These are phyloP conservation scores for Sclerospora graminicola DNA, from an alignment of 352 stramenopile genomes.

Conservation along the genomic window DNA sequence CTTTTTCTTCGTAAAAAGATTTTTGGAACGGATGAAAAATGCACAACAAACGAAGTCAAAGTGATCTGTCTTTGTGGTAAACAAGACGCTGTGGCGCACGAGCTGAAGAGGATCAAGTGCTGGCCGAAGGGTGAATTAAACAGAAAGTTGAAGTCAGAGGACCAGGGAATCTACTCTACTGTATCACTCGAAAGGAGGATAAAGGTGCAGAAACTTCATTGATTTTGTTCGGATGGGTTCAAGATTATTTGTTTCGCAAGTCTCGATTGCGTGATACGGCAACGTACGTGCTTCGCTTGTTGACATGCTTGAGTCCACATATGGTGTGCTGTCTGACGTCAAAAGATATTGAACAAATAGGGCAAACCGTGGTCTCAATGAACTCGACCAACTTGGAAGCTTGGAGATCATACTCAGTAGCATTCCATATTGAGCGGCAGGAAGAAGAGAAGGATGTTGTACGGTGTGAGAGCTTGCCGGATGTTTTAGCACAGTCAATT, in stretches of 20 bases:
- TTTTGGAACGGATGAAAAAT: conserved; percentile 16
- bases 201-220: conserved; percentile 6
- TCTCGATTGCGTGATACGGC: conserved; percentile 40
- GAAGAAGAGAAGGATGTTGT: conserved; percentile 40
- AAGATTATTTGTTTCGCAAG: conserved; percentile 31
- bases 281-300: conserved; percentile 64
- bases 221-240: conserved; percentile 54
- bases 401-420: conserved; percentile 28
- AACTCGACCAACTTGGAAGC: conserved; percentile 20
- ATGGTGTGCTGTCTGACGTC: conserved; percentile 41
- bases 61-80: conserved; percentile 51
- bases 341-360: conserved; percentile 21
- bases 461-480: neutral
- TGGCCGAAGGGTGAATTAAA: conserved; percentile 45
- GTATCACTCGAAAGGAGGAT: conserved; percentile 5
- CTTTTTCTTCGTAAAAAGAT: conserved; percentile 45
- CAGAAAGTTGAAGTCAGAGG: conserved; percentile 16
- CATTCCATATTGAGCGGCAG: conserved; percentile 42
- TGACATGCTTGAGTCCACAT: conserved; percentile 37
- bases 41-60: conserved; percentile 15
- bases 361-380: conserved; percentile 13
- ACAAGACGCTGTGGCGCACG: conserved; percentile 33
- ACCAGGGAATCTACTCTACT: conserved; percentile 70
- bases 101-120: conserved; percentile 23
- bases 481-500: neutral